Evolutionary conservation across 1,139 yeast species (phyloP), one percentile per base, ranked within the genome.

Genomic region (Lodderomyces theae): DNA sequence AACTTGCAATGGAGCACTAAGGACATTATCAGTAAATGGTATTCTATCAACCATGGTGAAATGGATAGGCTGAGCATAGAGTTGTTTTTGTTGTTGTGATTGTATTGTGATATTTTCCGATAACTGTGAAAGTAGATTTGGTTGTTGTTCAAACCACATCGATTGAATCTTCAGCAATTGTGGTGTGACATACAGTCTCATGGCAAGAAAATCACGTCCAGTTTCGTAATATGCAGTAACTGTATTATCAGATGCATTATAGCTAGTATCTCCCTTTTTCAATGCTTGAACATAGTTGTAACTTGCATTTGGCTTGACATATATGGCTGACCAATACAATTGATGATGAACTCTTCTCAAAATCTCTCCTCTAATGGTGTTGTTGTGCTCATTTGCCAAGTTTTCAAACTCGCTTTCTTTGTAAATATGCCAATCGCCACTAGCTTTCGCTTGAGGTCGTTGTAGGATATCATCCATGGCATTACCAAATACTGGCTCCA

Each of bases 1-100:
- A 49, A 86, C 82, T 57, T 83, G 87, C 5, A 79, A 60, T 2
- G 90, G 87, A 1, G 87, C 88, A 16, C 72, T 51, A 18, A 81
- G 56, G 3, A 75, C 79, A 2, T 77, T 64, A 49, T 78, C 66
- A 2, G 61, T 60, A 44, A 63, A 70, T 1, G 87, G 86, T 19
- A 72, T 67, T 39, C 68, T 59, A 57, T 84, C 90, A 8, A 53
- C 44, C 38, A 53, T 61, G 3, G 50, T 35, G 46, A 80, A 71
- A 1, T 50, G 48, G 2, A 78, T 58, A 4, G 77, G 66, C 3
- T 64, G 52, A 4, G 71, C 48, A 31, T 67, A 34, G 8, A 69
- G 50, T 19, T 42, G 43, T 5, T 56, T 32, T 2, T 43, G 60
- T 44, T 31, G 49, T 4, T 43, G 37, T 19, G 54, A 35, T 6